These are phyloP conservation scores for Carex cristatella DNA, from an alignment of 176 grass and related monocot species.

Conservation along the genomic window DNA sequence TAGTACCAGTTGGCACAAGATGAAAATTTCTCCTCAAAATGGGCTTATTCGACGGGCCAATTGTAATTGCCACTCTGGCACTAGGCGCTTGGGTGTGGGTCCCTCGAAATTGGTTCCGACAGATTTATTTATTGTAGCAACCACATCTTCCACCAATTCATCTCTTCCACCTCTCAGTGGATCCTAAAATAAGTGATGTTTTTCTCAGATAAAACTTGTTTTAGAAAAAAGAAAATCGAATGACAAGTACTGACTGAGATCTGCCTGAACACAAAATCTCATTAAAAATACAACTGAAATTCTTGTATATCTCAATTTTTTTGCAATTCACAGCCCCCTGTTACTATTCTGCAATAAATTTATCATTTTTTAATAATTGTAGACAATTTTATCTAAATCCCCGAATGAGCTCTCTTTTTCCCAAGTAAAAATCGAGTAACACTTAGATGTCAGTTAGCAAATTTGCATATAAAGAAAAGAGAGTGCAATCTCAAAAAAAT, in stretches of 20 bases:
- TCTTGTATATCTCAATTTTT: background rate
- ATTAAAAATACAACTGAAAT: background rate
- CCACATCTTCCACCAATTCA: conserved; percentile 73
- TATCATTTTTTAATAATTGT: background rate
- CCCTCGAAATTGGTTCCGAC: conserved; percentile 33
- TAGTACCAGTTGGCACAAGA: background rate
- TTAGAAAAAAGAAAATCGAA: background rate
- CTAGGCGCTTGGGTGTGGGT: conserved; percentile 51
- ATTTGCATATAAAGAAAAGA: background rate
- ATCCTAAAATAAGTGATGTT: conserved; percentile 43
- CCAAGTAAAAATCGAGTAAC: background rate
- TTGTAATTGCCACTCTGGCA: conserved; percentile 78
- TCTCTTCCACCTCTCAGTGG: conserved; percentile 96
- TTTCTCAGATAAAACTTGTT: background rate
- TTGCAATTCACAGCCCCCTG: background rate
- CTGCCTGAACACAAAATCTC: background rate
- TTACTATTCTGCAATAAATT: background rate
- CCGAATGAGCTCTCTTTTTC: background rate
- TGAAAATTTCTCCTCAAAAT: conserved; percentile 54
- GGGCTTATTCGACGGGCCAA: conserved; percentile 83
- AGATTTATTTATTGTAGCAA: conserved; percentile 56
- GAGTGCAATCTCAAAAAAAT: background rate
- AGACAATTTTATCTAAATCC: background rate
- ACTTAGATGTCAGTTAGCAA: background rate
- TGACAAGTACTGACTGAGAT: background rate